Conservation (phyloP, 1,284 basidiomycete genomes). For the Malassezia nana region DNA sequence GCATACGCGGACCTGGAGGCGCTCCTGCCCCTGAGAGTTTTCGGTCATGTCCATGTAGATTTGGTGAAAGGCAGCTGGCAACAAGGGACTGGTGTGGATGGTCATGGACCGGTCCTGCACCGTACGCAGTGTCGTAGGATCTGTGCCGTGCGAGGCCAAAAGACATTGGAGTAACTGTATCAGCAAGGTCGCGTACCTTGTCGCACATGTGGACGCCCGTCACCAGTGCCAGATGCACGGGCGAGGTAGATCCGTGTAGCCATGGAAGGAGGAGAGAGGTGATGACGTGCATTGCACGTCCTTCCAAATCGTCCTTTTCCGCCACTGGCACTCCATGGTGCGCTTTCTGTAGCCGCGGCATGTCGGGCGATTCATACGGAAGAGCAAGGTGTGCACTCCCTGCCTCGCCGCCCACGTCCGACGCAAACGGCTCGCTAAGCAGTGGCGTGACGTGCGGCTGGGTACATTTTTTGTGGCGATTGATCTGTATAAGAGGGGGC, state of each 20-base stretch:
- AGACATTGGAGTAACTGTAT: constrained; percentile 4
- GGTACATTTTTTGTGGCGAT: not conserved
- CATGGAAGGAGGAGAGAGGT: not conserved
- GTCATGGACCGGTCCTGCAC: not conserved
- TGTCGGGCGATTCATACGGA: not conserved
- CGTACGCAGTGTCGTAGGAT: not conserved
- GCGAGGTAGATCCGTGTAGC: not conserved
- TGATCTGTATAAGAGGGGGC: not conserved
- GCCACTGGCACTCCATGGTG: not conserved
- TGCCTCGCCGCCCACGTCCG: not conserved
- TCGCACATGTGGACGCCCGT: not conserved
- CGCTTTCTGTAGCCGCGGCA: not conserved
- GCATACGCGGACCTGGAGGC: constrained; percentile 1
- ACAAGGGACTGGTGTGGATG: not conserved
- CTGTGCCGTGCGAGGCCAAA: not conserved
- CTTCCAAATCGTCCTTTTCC: not conserved
- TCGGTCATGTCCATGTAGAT: not conserved
- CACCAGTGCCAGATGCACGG: not conserved
- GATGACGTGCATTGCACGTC: not conserved
- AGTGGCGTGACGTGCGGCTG: not conserved
- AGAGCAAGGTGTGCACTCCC: not conserved
- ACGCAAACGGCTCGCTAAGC: not conserved
- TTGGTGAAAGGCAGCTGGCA: constrained; percentile 8
- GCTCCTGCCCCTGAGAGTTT: not conserved
- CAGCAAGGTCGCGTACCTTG: not conserved